Percentiles rank a stretch among this genome's conserved stretches.
phyloP scores from a whole-genome alignment of 139 green algal species.

The Edaphochlamys debaryana region DNA sequence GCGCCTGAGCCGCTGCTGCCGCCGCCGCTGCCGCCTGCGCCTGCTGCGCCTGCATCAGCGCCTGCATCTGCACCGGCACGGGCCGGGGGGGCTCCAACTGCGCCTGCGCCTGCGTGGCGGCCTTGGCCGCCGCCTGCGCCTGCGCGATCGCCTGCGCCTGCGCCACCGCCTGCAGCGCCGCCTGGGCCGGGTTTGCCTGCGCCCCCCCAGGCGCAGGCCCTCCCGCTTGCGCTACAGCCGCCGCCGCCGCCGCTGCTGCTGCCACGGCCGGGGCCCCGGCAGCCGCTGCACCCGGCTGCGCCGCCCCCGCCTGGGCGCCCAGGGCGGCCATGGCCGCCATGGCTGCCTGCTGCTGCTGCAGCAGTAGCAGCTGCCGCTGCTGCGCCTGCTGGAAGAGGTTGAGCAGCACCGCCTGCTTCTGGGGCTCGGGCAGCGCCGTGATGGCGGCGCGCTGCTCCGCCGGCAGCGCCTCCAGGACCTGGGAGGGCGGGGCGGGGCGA shows the following conservation, averaged over 20 bases:
- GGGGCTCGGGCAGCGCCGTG: not conserved
- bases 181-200: not conserved
- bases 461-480: not conserved
- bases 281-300: not conserved
- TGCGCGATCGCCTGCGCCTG: not conserved
- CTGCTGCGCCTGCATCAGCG: not conserved
- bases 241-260: not conserved
- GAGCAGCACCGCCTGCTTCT: not conserved
- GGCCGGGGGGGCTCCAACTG: too few species aligned
- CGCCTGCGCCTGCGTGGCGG: not conserved
- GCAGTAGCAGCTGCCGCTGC: not conserved
- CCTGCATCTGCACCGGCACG: not conserved
- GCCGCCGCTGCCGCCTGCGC: not conserved
- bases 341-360: not conserved
- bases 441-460: not conserved
- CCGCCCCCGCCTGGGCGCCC: not conserved
- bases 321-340: not conserved
- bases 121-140: not conserved
- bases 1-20: not conserved
- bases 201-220: not conserved
- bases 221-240: not conserved
- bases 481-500: too few species aligned
- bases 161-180: not conserved
- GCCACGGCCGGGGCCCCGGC: not conserved
- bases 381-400: not conserved